Evolutionary conservation across 805 yeast genomes (phyloP).

Genomic region (Candida orba): DNA sequence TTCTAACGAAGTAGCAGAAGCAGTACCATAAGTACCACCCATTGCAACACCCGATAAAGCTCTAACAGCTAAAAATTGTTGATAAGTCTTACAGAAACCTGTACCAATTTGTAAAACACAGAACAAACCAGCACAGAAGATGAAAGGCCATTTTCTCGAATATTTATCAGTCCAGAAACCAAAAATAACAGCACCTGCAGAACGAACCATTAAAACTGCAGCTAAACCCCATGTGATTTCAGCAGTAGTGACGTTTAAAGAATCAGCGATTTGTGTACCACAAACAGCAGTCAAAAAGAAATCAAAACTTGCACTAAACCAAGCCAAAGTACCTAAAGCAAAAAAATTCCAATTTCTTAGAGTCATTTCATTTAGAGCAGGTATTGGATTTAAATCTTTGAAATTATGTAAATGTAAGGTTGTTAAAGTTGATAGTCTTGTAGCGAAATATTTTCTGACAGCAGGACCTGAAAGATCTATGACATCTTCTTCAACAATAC

Average conservation of each 20-base stretch:
- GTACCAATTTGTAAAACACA: constrained; percentile 54
- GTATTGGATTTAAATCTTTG: constrained; percentile 35
- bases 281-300: constrained; percentile 59
- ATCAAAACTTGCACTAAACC: constrained; percentile 73
- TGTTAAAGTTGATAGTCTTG: constrained; percentile 22
- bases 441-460: constrained; percentile 14
- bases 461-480: constrained; percentile 4
- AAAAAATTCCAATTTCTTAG: constrained; percentile 49
- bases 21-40: constrained; percentile 44
- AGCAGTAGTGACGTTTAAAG: constrained; percentile 37
- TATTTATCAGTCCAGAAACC: constrained; percentile 56
- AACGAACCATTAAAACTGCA: constrained; percentile 62
- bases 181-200: constrained; percentile 63
- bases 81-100: constrained; percentile 51
- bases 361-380: constrained; percentile 31
- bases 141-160: constrained; percentile 66
- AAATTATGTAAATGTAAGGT: constrained; percentile 18
- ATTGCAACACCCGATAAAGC: constrained; percentile 52
- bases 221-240: constrained; percentile 70
- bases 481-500: constrained; percentile 4
- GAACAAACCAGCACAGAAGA: constrained; percentile 44
- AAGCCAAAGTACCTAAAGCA: constrained; percentile 50
- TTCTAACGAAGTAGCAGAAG: constrained; percentile 44
- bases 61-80: constrained; percentile 55
- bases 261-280: constrained; percentile 44